Evolutionary conservation across 2,329 filamentous ascomycete species (phyloP).

Genomic region (Botrytis aclada): DNA sequence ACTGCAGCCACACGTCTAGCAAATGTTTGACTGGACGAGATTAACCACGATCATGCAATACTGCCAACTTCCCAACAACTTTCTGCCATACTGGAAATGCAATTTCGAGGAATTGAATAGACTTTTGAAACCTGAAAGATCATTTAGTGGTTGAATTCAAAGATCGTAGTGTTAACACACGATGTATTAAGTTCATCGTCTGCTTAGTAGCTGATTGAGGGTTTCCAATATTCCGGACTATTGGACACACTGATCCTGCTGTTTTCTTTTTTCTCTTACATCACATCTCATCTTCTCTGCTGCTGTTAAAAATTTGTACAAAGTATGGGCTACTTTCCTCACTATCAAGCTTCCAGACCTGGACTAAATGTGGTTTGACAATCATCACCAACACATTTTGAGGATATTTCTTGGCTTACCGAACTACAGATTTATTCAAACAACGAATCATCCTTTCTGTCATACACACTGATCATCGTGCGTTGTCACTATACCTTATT

Average conservation of each 20-base stretch:
- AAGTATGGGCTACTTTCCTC: neutral
- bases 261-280: neutral
- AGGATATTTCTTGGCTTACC: neutral
- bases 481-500: neutral
- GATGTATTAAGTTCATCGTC: neutral
- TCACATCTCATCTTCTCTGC: neutral
- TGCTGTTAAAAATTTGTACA: neutral
- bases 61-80: neutral
- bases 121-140: neutral
- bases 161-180: neutral
- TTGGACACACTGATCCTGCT: too few species aligned
- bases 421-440: neutral
- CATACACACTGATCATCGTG: neutral
- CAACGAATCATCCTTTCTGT: neutral
- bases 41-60: slow-evolving; percentile 1
- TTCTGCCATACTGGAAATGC: neutral
- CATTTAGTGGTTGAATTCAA: neutral
- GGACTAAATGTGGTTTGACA: neutral
- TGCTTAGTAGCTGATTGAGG: neutral
- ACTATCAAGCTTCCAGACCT: neutral
- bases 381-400: neutral
- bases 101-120: neutral
- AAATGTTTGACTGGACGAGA: neutral
- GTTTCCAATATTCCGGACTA: too few species aligned
- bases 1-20: neutral